Conservation (phyloP, 169 alveolate species). For the Plasmodium sp. region DNA sequence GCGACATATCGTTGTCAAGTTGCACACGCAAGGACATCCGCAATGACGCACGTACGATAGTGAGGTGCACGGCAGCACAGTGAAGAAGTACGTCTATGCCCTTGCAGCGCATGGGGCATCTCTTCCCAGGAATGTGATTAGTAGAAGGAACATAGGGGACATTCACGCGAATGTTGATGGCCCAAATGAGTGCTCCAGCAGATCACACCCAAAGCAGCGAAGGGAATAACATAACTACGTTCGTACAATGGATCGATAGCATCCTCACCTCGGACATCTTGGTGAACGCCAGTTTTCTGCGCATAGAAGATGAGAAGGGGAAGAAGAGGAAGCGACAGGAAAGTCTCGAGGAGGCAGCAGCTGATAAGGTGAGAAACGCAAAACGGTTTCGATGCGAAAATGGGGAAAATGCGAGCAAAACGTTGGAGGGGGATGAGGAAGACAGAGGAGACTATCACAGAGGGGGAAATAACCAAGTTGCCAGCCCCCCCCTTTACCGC, state of each 20-base stretch:
- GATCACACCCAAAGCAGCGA: not conserved
- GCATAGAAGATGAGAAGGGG: conserved; percentile 8
- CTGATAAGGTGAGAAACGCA: not conserved
- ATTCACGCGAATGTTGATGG: not conserved
- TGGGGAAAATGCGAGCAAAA: not conserved
- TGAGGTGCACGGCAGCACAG: not conserved
- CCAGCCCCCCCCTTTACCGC: not conserved
- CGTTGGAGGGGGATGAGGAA: not conserved
- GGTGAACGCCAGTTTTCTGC: not conserved
- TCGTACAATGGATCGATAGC: conserved; percentile 24
- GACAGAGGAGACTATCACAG: not conserved
- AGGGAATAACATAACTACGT: not conserved
- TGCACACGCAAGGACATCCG: not conserved
- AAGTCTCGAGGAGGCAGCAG: not conserved
- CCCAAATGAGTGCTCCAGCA: not conserved
- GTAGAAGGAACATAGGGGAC: not conserved
- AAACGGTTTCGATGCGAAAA: not conserved
- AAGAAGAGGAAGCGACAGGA: conserved; percentile 2
- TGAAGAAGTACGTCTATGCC: not conserved
- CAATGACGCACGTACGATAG: not conserved
- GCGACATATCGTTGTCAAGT: not conserved
- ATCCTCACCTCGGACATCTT: conserved; percentile 1
- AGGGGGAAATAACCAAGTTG: not conserved
- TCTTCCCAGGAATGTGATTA: not conserved
- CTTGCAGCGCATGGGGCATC: not conserved